Conservation (phyloP, 495 filamentous ascomycete genomes). For the Cryomyces minteri region DNA sequence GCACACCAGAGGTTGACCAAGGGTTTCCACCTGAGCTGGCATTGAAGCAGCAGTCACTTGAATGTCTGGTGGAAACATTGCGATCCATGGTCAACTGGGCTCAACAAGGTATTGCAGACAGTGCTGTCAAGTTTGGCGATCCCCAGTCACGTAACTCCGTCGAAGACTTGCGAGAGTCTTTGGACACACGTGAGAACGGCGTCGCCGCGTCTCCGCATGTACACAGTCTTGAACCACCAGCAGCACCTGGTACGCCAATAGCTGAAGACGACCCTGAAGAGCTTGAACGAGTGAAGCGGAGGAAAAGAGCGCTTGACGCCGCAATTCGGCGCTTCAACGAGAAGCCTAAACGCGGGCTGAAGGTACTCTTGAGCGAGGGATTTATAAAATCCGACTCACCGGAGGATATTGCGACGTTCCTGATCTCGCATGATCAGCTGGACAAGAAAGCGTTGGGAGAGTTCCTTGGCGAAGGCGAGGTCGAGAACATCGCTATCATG, state of each 20-base stretch:
- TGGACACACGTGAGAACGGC: constrained; percentile 39
- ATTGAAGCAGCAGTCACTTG: constrained; percentile 72
- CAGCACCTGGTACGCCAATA: constrained; percentile 40
- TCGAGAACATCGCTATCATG: constrained; percentile 90
- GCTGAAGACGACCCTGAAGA: constrained; percentile 80
- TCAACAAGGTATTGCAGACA: constrained; percentile 51
- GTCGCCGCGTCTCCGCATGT: constrained; percentile 30
- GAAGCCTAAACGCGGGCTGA: constrained; percentile 91
- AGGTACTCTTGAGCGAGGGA: constrained; percentile 58
- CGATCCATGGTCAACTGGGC: constrained; percentile 89
- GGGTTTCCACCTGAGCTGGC: constrained; percentile 70
- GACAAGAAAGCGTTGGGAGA: constrained; percentile 89
- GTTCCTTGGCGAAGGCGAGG: constrained; percentile 84
- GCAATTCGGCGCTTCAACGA: constrained; percentile 91
- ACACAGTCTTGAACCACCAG: constrained; percentile 25
- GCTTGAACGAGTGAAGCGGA: constrained; percentile 80
- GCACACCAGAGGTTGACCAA: constrained; percentile 36
- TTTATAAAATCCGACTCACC: constrained; percentile 65
- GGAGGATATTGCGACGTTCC: constrained; percentile 69
- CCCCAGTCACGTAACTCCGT: constrained; percentile 41
- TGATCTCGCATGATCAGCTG: constrained; percentile 53
- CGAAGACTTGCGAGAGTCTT: constrained; percentile 64
- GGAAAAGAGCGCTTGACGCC: constrained; percentile 80
- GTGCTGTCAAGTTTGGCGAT: constrained; percentile 26
- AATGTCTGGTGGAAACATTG: constrained; percentile 72